phyloP scores from a whole-genome alignment of 768 basidiomycete species.

The Coprinopsis marcescibilis region DNA sequence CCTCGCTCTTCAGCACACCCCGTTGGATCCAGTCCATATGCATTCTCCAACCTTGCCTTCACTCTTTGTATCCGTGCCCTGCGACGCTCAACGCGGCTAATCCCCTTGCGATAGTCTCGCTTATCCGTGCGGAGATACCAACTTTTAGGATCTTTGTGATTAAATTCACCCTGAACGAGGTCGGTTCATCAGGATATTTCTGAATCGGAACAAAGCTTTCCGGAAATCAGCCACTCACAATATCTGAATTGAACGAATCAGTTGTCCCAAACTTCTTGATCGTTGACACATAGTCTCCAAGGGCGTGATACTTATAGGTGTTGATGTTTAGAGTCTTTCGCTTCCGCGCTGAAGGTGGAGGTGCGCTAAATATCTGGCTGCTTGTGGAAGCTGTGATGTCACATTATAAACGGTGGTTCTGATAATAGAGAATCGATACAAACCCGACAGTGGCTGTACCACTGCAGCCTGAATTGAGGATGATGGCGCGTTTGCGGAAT shows the following conservation, averaged over 20 bases:
- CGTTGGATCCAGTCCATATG: not conserved
- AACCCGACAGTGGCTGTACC: too few relatives aligned
- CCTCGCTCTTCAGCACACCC: not conserved
- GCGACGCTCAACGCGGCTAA: not conserved
- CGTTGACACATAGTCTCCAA: constrained; percentile 28
- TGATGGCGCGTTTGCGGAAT: too few relatives aligned
- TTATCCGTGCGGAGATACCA: constrained; percentile 33
- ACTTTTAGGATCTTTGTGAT: constrained; percentile 32
- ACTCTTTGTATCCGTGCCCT: not conserved
- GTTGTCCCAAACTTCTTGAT: constrained; percentile 29
- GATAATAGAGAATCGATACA: too few relatives aligned
- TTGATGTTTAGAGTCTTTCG: constrained; percentile 21
- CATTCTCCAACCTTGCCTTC: not conserved
- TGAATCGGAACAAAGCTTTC: not conserved
- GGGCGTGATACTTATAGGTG: constrained; percentile 33
- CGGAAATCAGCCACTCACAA: constrained; percentile 19
- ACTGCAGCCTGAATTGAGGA: too few relatives aligned
- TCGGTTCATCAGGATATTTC: not conserved
- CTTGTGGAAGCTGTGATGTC: too few relatives aligned
- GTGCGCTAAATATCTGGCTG: not conserved
- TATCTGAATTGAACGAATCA: constrained; percentile 35
- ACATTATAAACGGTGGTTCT: too few relatives aligned
- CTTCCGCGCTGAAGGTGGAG: constrained; percentile 1
- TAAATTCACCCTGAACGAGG: constrained; percentile 33
- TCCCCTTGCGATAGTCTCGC: constrained; percentile 10